phyloP scores from a whole-genome alignment of 2,329 filamentous ascomycete species.

The Apiospora sp. region DNA sequence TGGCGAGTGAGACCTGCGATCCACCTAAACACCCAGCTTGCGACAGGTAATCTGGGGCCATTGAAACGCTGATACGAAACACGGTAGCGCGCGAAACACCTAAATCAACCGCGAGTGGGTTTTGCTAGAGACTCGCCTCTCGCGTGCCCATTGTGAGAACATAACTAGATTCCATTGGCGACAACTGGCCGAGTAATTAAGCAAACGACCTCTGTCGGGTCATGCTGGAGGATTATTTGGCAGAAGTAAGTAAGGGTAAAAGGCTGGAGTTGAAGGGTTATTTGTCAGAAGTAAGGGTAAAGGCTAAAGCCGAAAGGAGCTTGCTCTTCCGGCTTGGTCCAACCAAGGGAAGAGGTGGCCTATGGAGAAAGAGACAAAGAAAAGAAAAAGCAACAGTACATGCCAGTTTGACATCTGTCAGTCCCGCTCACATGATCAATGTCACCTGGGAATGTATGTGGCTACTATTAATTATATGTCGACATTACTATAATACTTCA shows the following conservation, averaged over 20 bases:
- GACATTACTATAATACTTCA: background rate
- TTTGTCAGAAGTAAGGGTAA: constrained; percentile 7
- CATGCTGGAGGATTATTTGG: no score
- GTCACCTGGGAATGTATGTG: background rate
- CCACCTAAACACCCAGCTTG: constrained; percentile 8
- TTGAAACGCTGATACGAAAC: constrained; percentile 16
- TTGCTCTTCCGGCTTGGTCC: background rate
- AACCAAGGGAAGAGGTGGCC: background rate
- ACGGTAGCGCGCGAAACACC: background rate
- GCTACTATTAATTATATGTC: background rate
- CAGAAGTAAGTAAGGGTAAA: background rate
- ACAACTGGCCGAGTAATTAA: background rate
- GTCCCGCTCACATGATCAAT: background rate
- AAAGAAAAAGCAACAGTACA: background rate
- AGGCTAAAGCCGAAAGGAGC: background rate
- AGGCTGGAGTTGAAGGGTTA: background rate
- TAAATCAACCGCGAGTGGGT: background rate
- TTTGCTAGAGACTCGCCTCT: no score
- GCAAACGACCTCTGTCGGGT: background rate
- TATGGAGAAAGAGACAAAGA: background rate
- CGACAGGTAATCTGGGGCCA: constrained; percentile 12
- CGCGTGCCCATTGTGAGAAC: no score
- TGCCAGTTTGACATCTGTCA: background rate
- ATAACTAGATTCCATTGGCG: background rate
- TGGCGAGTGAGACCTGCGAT: constrained; percentile 1